These are phyloP conservation scores for Sugiyamaella qingdaonensis DNA, from an alignment of 805 yeast genomes.

Conservation along the genomic window DNA sequence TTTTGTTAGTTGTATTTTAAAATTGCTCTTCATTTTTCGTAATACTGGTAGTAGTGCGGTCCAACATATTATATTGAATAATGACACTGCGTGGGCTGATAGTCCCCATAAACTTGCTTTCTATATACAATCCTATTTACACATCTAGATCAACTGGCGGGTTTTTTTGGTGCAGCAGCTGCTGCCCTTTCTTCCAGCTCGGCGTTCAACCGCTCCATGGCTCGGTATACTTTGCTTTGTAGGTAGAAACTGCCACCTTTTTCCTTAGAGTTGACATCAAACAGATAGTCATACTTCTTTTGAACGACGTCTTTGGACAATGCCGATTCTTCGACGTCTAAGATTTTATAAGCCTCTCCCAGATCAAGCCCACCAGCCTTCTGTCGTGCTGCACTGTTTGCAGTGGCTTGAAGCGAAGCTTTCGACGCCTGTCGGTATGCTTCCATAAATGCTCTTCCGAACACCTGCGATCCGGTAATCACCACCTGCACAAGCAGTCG, in stretches of 20 bases:
- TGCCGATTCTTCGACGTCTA: slow-evolving; percentile 64
- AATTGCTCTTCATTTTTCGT: not conserved
- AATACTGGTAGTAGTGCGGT: too few relatives aligned
- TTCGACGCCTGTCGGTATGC: slow-evolving; percentile 96
- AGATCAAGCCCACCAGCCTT: slow-evolving; percentile 72
- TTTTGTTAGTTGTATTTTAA: not conserved
- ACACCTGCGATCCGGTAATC: slow-evolving; percentile 91
- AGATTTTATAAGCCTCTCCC: slow-evolving; percentile 87
- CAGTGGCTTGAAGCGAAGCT: slow-evolving; percentile 66
- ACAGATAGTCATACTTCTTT: slow-evolving; percentile 74
- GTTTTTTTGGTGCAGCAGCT: not conserved
- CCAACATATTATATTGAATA: too few relatives aligned
- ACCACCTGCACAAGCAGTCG: slow-evolving; percentile 84
- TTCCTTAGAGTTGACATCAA: slow-evolving; percentile 85
- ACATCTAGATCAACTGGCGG: not conserved
- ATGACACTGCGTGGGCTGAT: not conserved
- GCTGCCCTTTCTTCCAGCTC: slow-evolving; percentile 49
- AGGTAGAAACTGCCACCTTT: slow-evolving; percentile 94
- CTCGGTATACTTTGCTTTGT: slow-evolving; percentile 89
- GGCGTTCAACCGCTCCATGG: slow-evolving; percentile 82
- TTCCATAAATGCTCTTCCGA: slow-evolving; percentile 93
- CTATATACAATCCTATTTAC: not conserved
- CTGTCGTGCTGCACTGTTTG: slow-evolving; percentile 40
- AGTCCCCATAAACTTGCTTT: not conserved
- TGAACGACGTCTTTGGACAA: slow-evolving; percentile 50